A percentile compares a stretch with the other conserved stretches of the same genome.
These are phyloP conservation scores for Eucalyptus cloeziana DNA, from an alignment of 345 rosid species.

Conservation along the genomic window DNA sequence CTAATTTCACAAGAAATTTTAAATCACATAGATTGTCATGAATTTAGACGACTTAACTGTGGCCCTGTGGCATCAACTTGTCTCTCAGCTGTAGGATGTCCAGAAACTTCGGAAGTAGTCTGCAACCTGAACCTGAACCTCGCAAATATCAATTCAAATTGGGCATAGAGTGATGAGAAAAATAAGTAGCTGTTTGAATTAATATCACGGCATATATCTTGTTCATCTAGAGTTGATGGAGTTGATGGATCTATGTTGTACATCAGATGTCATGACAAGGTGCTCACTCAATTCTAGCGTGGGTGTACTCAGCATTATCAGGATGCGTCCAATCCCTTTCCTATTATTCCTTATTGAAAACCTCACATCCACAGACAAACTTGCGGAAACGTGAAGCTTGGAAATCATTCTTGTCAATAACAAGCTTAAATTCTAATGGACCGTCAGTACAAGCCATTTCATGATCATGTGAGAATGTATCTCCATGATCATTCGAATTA, in stretches of 20 bases:
- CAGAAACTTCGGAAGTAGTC: not conserved
- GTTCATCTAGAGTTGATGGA: not conserved
- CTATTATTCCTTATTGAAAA: not conserved
- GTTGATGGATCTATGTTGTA: not conserved
- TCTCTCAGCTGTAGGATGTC: not conserved
- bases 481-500: not conserved
- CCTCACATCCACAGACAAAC: not conserved
- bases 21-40: not conserved
- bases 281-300: not conserved
- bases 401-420: not conserved
- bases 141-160: not conserved
- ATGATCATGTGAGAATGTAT: not conserved
- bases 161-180: not conserved
- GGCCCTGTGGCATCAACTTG: not conserved
- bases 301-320: not conserved
- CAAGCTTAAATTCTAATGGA: not conserved
- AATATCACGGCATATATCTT: not conserved
- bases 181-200: not conserved
- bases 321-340: not conserved
- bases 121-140: not conserved
- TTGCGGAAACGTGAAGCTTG: not conserved
- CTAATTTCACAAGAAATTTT: not conserved
- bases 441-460: not conserved
- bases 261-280: not conserved
- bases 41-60: not conserved